Percentiles rank a stretch among this genome's conserved stretches.
Evolutionary conservation across 2,329 filamentous ascomycete genomes (phyloP).

Genomic region (Fusarium avenaceum): DNA sequence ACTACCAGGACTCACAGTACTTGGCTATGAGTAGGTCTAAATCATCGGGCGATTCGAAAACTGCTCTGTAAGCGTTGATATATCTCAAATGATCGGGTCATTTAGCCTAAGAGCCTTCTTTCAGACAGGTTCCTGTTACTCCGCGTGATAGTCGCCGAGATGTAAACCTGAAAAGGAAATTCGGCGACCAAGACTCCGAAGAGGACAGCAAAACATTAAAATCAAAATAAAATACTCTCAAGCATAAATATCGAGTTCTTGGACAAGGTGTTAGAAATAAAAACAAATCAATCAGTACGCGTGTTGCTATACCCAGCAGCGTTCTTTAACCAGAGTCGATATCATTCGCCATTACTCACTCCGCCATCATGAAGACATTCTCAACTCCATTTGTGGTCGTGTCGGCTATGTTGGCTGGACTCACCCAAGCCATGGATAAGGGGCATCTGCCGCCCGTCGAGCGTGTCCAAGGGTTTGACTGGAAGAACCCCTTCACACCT

Average conservation of each 20-base stretch:
- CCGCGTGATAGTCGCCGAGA: constrained; percentile 13
- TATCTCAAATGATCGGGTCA: not conserved
- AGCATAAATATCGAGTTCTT: constrained; percentile 34
- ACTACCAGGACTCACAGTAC: not conserved
- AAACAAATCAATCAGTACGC: not conserved
- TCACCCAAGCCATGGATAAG: constrained; percentile 49
- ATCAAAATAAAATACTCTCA: not conserved
- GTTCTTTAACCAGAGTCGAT: not conserved
- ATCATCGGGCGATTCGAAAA: not conserved
- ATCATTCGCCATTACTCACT: not conserved
- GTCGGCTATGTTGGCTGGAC: constrained; percentile 23
- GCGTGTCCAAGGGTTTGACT: constrained; percentile 57
- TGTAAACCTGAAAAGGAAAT: constrained; percentile 44
- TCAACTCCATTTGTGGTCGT: constrained; percentile 15
- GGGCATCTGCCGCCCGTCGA: constrained; percentile 50
- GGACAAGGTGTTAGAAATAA: not conserved
- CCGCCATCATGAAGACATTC: constrained; percentile 45
- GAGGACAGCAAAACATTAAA: constrained; percentile 46
- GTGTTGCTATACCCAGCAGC: not conserved
- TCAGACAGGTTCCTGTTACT: constrained; percentile 1
- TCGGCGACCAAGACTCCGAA: constrained; percentile 48
- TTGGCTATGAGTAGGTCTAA: not conserved
- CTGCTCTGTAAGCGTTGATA: not conserved
- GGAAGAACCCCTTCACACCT: constrained; percentile 57
- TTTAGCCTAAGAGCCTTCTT: constrained; percentile 29